phyloP scores from a whole-genome alignment of 1,284 basidiomycete genomes.

The Singerocomus inundabilis region DNA sequence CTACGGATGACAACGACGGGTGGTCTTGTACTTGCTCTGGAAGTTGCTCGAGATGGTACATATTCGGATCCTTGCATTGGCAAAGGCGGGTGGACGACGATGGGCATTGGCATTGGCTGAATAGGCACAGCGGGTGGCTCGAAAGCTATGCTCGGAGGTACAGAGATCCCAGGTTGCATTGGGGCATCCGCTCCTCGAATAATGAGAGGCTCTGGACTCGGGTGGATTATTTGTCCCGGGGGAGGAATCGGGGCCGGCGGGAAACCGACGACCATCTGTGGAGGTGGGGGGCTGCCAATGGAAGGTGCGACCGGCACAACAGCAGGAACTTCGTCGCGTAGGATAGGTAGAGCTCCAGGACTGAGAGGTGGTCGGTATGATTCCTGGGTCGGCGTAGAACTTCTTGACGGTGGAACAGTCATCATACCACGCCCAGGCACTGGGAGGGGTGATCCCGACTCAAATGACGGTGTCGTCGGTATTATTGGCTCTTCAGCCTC shows the following conservation, averaged over 20 bases:
- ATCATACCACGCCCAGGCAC: constrained; percentile 19
- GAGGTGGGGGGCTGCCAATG: constrained; percentile 5
- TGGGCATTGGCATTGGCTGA: neutral
- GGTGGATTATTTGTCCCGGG: constrained; percentile 22
- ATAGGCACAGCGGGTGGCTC: constrained; percentile 4
- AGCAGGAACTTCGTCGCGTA: constrained; percentile 7
- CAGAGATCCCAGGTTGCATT: neutral
- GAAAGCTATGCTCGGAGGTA: constrained; percentile 12
- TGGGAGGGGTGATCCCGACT: constrained; percentile 20
- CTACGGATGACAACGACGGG: constrained; percentile 20
- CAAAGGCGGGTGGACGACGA: constrained; percentile 24
- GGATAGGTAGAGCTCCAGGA: constrained; percentile 18
- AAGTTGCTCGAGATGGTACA: constrained; percentile 17
- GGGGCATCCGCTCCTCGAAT: constrained; percentile 7
- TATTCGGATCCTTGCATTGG: constrained; percentile 7
- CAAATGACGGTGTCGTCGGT: constrained; percentile 23
- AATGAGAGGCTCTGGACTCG: constrained; percentile 9
- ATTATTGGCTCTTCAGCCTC: constrained; percentile 24
- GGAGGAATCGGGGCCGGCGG: constrained; percentile 15
- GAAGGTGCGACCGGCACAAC: constrained; percentile 19
- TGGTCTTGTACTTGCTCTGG: constrained; percentile 15
- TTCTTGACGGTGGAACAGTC: constrained; percentile 19
- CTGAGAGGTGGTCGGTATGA: constrained; percentile 18
- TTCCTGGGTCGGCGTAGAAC: constrained; percentile 29
- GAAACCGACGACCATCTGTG: constrained; percentile 15